A percentile compares a stretch with the other conserved stretches of the same genome.
These are phyloP conservation scores for Fomes fomentarius DNA, from an alignment of 1,284 basidiomycete genomes.

Conservation along the genomic window DNA sequence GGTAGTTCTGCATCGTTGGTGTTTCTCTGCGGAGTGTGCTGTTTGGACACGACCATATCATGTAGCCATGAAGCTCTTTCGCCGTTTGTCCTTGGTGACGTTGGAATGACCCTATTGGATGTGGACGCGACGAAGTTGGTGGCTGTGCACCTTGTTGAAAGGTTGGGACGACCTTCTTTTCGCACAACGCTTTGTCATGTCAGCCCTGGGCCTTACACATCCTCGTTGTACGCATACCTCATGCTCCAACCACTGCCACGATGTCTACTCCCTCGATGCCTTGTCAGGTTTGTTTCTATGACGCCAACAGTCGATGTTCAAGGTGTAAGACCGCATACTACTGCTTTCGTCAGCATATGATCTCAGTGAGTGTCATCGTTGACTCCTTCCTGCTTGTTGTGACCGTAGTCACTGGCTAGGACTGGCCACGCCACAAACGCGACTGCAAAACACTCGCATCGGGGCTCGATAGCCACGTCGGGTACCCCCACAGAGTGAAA, in stretches of 20 bases:
- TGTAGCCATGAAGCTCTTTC: too few species aligned
- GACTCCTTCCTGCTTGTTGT: neutral
- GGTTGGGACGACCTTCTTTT: too few species aligned
- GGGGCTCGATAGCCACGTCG: neutral
- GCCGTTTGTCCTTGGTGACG: too few species aligned
- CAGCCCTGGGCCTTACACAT: too few species aligned
- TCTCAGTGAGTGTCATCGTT: neutral
- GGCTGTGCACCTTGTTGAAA: neutral
- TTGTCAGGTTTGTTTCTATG: conserved; percentile 4
- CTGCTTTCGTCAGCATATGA: neutral
- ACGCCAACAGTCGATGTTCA: neutral
- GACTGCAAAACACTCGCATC: neutral
- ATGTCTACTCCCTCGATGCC: neutral
- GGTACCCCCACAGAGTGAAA: conserved; percentile 1
- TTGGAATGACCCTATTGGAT: too few species aligned
- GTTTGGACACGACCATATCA: too few species aligned
- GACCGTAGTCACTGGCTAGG: neutral
- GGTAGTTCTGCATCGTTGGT: neutral
- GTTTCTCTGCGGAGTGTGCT: too few species aligned
- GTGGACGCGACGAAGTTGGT: too few species aligned
- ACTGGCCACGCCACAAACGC: conserved; percentile 8
- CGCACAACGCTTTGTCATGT: too few species aligned
- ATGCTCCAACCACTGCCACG: neutral
- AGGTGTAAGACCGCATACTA: neutral
- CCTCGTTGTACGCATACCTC: too few species aligned